Base-by-base conservation (phyloP, 1,284 basidiomycete species). In the Ustilago bromivora region DNA sequence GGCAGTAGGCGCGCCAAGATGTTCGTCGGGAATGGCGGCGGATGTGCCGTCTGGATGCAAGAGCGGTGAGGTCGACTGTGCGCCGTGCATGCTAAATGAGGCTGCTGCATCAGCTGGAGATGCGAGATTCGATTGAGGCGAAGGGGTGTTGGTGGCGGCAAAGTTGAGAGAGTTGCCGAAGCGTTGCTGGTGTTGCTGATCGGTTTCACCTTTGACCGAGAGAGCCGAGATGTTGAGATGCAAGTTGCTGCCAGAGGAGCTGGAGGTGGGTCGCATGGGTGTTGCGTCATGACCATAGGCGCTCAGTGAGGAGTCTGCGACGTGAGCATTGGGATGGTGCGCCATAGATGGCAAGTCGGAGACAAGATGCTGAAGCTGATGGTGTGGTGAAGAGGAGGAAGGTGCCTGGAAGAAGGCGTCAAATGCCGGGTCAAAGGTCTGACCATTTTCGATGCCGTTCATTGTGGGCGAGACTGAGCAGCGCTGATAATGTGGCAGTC, bases 361-460 rank as follows among this genome's bases (percentile, higher is more conserved):
- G 4, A 43, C 23, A 7, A 34, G 12, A 12, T 61, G 60, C 10
- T 73, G 64, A 4, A 65, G 51, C 28, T 64, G 69, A 15, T 59
- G 66, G 23, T 62, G 34, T 2, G 66, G 66, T n/a, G 70, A 69
- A 1, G 69, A 68, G 11, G 69, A 59, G 4, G 60, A 40, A 12
- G 75, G 64, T 28, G 74, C 66, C 28, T 76, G 74, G 34, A 77
- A 73, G 71, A 66, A 77, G 47, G 70, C 61, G 51, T 72, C 75
- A 57, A 72, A 77, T 7, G 75, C 66, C 19, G 75, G 62, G 51
- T 77, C 75, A 46, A 77, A 77, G 3, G 46, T 55, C 57, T 77
- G 75, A 53, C 66, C 75, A 53, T 69, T 65, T 51, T 77, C 75
- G 35, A 73, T 69, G 49, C 75, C 75, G 66, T 77, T 77, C 75